These are phyloP conservation scores for Chamaecrista fasciculata DNA, from an alignment of 306 rosid genomes.

Conservation along the genomic window DNA sequence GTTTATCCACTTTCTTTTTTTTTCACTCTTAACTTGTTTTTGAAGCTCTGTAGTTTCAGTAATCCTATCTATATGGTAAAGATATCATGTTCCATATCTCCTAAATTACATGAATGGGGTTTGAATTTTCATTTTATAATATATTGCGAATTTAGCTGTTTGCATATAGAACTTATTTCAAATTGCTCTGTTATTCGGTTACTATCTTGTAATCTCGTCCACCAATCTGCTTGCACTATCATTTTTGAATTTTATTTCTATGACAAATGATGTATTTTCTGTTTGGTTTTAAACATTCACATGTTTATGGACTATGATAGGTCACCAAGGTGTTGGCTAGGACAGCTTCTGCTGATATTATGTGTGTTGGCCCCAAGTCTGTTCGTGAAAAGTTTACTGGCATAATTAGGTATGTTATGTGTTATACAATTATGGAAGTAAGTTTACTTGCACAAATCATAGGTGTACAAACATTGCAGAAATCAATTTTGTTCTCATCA, in stretches of 20 bases:
- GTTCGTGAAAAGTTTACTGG: slow-evolving; percentile 80
- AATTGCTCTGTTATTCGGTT: not conserved
- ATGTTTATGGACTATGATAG: slow-evolving; percentile 33
- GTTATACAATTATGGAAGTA: not conserved
- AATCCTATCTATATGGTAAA: not conserved
- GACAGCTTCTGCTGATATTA: slow-evolving; percentile 69
- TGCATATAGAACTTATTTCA: not conserved
- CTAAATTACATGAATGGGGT: not conserved
- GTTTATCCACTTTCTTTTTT: not conserved
- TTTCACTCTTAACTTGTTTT: not conserved
- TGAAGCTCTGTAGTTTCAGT: not conserved
- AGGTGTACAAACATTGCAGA: not conserved
- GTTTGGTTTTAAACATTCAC: not conserved
- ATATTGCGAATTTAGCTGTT: not conserved
- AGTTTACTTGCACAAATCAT: not conserved
- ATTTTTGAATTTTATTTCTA: no score
- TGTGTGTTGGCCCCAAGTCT: slow-evolving; percentile 85
- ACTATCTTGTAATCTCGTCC: not conserved
- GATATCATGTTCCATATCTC: not conserved
- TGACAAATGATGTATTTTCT: not conserved
- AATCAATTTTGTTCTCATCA: not conserved
- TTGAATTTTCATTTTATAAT: not conserved
- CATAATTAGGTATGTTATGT: slow-evolving; percentile 55
- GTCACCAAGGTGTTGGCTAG: slow-evolving; percentile 82
- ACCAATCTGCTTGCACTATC: not conserved